Percentiles rank a stretch among this genome's conserved stretches.
Conservation (phyloP, 305 asterid species). For the Plantago rigida region DNA sequence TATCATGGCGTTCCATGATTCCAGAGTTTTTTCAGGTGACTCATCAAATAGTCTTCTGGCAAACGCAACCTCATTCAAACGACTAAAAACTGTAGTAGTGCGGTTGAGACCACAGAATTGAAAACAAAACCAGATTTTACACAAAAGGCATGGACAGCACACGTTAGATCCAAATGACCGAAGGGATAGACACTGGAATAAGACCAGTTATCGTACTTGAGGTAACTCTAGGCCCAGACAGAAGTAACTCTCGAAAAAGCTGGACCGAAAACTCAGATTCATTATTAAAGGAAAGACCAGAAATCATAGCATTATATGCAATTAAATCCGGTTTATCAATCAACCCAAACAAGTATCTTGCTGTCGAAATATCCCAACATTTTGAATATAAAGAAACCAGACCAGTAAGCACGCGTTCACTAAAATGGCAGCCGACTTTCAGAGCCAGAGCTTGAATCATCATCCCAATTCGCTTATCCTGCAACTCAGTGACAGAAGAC, state of each 20-base stretch:
- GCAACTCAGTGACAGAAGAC: conserved; percentile 60
- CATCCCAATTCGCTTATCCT: conserved; percentile 55
- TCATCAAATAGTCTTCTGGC: conserved; percentile 64
- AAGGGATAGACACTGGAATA: conserved; percentile 64
- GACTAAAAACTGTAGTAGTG: conserved; percentile 53
- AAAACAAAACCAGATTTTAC: conserved; percentile 41
- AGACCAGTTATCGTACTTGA: conserved; percentile 61
- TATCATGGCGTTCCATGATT: conserved; percentile 78
- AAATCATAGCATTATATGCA: conserved; percentile 58
- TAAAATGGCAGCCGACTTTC: conserved; percentile 45
- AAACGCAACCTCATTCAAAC: conserved; percentile 52
- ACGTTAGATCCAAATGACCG: conserved; percentile 45
- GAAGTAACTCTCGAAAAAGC: conserved; percentile 49
- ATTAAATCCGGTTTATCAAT: conserved; percentile 38
- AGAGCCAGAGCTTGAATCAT: conserved; percentile 57
- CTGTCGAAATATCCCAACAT: conserved; percentile 58
- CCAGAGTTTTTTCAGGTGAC: conserved; percentile 50
- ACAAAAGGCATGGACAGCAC: conserved; percentile 52
- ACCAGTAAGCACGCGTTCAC: conserved; percentile 43
- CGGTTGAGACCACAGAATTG: conserved; percentile 58
- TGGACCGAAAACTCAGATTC: conserved; percentile 39
- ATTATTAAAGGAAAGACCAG: conserved; percentile 47
- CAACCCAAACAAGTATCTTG: conserved; percentile 43
- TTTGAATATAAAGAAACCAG: conserved; percentile 39
- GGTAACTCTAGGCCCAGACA: conserved; percentile 40